These are phyloP conservation scores for Thalassiosira hispida DNA, from an alignment of 352 stramenopile genomes.

Conservation along the genomic window DNA sequence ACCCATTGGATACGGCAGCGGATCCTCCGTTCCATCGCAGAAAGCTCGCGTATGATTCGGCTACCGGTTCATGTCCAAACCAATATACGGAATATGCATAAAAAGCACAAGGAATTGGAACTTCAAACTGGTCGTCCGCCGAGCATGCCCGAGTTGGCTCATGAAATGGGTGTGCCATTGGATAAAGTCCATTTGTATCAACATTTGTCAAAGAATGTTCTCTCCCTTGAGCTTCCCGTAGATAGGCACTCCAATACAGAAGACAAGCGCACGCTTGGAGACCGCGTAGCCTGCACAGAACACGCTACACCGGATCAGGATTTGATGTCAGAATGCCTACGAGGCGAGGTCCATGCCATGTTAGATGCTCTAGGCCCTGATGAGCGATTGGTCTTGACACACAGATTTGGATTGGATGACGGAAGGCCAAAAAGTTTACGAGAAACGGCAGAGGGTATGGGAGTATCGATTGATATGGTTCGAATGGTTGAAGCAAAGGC, in stretches of 20 bases:
- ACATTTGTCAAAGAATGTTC: slow-evolving; percentile 67
- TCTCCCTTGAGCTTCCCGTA: slow-evolving; percentile 72
- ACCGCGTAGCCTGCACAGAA: slow-evolving; percentile 73
- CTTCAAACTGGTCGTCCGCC: slow-evolving; percentile 61
- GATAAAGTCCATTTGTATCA: slow-evolving; percentile 74
- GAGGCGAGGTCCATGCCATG: slow-evolving; percentile 71
- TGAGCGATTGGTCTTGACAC: slow-evolving; percentile 71
- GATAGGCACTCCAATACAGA: slow-evolving; percentile 49
- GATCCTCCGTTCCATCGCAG: slow-evolving; percentile 71
- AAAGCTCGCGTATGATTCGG: slow-evolving; percentile 75
- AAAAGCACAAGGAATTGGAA: slow-evolving; percentile 62
- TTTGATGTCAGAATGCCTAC: slow-evolving; percentile 60
- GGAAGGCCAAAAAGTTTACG: slow-evolving; percentile 55
- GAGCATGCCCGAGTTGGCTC: slow-evolving; percentile 66
- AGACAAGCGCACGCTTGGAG: slow-evolving; percentile 69
- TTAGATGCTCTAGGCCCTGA: slow-evolving; percentile 52
- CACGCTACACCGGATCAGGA: slow-evolving; percentile 74
- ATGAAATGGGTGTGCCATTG: slow-evolving; percentile 67
- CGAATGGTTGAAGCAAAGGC: slow-evolving; percentile 71
- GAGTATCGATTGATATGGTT: slow-evolving; percentile 72
- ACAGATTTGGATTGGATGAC: slow-evolving; percentile 77
- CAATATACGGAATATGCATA: slow-evolving; percentile 71
- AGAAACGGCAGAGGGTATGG: slow-evolving; percentile 65
- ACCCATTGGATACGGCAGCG: slow-evolving; percentile 81
- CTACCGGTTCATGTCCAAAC: slow-evolving; percentile 78